phyloP scores from a whole-genome alignment of 768 basidiomycete species.

The Lactarius sanguifluus region DNA sequence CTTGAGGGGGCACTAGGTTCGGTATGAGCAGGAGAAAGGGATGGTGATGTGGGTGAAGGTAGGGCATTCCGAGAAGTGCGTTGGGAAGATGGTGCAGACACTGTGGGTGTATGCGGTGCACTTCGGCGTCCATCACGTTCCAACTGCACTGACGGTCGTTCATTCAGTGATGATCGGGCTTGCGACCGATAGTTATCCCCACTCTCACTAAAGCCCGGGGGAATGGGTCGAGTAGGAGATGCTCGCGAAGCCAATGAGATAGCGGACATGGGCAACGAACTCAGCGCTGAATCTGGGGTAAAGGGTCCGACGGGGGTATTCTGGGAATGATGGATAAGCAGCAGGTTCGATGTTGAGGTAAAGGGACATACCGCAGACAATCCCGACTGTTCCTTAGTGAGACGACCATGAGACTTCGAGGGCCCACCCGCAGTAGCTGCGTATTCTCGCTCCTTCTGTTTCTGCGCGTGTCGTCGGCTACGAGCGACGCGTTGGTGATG shows the following conservation, averaged over 20 bases:
- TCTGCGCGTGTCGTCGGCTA: slow-evolving; percentile 88
- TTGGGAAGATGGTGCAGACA: background rate
- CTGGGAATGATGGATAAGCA: slow-evolving; percentile 7
- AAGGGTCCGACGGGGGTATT: background rate
- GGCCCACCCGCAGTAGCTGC: slow-evolving; percentile 47
- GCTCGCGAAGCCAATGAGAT: background rate
- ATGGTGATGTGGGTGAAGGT: slow-evolving; percentile 13
- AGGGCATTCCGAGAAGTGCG: background rate
- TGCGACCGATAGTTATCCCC: background rate
- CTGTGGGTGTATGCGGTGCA: background rate
- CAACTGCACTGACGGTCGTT: slow-evolving; percentile 1
- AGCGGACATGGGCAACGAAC: background rate
- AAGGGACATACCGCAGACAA: slow-evolving; percentile 36
- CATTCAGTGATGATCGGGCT: slow-evolving; percentile 2
- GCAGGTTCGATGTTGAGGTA: background rate
- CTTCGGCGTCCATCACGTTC: slow-evolving; percentile 14
- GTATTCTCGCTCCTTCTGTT: slow-evolving; percentile 60
- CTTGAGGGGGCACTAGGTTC: background rate
- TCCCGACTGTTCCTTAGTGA: slow-evolving; percentile 35
- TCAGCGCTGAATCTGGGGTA: background rate
- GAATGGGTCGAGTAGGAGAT: background rate
- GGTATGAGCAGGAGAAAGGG: background rate
- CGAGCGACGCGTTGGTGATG: slow-evolving; percentile 97
- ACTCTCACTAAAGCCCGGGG: background rate
- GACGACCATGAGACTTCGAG: slow-evolving; percentile 34